Conservation (phyloP, 2,329 filamentous ascomycete genomes). For the Dothistroma pini region DNA sequence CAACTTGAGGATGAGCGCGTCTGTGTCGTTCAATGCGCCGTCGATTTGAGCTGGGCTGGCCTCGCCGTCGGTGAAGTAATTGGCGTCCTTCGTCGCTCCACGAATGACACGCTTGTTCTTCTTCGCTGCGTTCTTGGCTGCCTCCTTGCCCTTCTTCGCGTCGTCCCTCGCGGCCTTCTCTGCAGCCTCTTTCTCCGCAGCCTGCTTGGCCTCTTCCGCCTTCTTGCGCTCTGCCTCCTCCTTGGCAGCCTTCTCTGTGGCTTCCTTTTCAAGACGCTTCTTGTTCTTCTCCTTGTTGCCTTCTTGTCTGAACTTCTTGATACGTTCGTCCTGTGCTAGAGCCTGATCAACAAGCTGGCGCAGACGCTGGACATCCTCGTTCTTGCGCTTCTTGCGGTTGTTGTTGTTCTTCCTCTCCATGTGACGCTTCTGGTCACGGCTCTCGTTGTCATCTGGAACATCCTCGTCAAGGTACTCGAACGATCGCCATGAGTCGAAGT, state of each 20-base stretch:
- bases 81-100: conserved; percentile 90
- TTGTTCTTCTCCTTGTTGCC: conserved; percentile 95
- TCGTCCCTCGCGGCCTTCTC: conserved; percentile 81
- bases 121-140: conserved; percentile 97
- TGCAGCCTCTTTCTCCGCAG: conserved; percentile 57
- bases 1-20: conserved; percentile 80
- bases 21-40: conserved; percentile 76
- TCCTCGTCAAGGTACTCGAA: conserved; percentile 99
- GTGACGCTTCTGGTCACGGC: conserved; percentile 98
- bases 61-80: conserved; percentile 76
- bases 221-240: conserved; percentile 83
- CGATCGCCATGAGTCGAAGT: conserved; percentile 95
- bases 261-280: conserved; percentile 85
- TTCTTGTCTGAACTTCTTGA: conserved; percentile 93
- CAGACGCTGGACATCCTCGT: conserved; percentile 88
- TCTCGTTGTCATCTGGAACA: conserved; percentile 97
- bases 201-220: conserved; percentile 64
- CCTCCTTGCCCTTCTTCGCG: conserved; percentile 95
- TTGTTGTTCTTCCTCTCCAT: conserved; percentile 98
- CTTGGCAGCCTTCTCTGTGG: conserved; percentile 77
- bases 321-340: conserved; percentile 82
- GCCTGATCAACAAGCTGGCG: conserved; percentile 86
- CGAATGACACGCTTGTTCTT: conserved; percentile 99
- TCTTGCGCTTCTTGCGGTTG: conserved; percentile 98
- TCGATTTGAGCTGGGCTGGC: conserved; percentile 80